Evolutionary conservation across 192 early-diverging fungal species (phyloP), one percentile per base, ranked within the genome.

Genomic region (Phycomyces blakesleeanus): DNA sequence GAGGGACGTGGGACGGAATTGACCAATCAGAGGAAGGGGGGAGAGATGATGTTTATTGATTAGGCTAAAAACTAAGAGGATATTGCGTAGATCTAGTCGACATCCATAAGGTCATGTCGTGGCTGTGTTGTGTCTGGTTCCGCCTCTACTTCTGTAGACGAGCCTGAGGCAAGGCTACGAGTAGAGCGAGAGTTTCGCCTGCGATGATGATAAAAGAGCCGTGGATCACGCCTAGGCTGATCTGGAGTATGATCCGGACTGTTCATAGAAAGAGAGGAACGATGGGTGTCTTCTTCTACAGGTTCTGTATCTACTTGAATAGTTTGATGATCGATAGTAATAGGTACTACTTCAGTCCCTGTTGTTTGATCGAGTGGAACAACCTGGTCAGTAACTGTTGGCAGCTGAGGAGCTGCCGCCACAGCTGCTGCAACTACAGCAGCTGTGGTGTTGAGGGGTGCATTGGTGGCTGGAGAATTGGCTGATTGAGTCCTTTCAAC

Each of bases 401-500:
- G 37, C 0, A 58, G 58, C 18, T 44, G 69, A 65, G 68, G 71
- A 18, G 69, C 68, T n/a, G 72, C 70, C 4, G 75, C 68, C 34
- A 74, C 69, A 3, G 69, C 64, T 25, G 73, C 73, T 42, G 68
- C 66, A 9, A 72, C 65, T 3, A 67, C 69, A 2, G 62, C 64
- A 0, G 65, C 63, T 49, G 66, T 68, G 7, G 75, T 66, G 22
- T 57, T 51, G 3, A 59, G 62, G 27, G 68, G 29, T 44, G 76
- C 57, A 11, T 64, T 70, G 8, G 67, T 44, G 18, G 63, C 54
- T 10, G 67, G 53, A 12, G 55, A 60, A 26, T 62, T 59, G 21
- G 39, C 21, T 11, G 54, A 56, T 22, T 73, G 71, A 9, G 65
- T 40, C 59, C 74, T 59, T 57, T 90, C 88, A 6, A 83, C 80